Conservation (phyloP, 352 stramenopile species). For the Phytopythium aichiense region DNA sequence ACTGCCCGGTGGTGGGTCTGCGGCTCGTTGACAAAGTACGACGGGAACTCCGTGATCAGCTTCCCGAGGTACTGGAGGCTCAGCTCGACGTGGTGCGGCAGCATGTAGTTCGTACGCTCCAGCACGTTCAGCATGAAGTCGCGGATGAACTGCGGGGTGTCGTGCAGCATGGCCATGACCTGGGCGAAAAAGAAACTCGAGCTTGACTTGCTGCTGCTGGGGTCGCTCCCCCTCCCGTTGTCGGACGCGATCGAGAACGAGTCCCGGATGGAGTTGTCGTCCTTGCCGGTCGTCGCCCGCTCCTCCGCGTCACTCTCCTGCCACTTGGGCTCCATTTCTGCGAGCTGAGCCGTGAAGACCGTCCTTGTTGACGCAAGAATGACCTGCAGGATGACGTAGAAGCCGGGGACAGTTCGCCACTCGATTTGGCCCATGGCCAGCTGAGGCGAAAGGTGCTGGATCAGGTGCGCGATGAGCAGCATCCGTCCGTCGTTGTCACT, state of each 20-base stretch:
- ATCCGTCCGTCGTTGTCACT: slow-evolving; percentile 30
- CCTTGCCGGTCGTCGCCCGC: slow-evolving; percentile 25
- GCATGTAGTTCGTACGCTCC: slow-evolving; percentile 58
- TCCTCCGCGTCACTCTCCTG: slow-evolving; percentile 28
- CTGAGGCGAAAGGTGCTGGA: slow-evolving; percentile 43
- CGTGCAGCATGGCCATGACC: slow-evolving; percentile 47
- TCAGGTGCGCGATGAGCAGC: slow-evolving; percentile 49
- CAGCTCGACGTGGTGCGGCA: slow-evolving; percentile 65
- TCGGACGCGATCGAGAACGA: slow-evolving; percentile 34
- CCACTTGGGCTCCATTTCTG: slow-evolving; percentile 31
- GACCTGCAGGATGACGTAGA: slow-evolving; percentile 34
- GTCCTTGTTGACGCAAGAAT: slow-evolving; percentile 35
- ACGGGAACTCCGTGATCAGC: slow-evolving; percentile 48
- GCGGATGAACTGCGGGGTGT: slow-evolving; percentile 43
- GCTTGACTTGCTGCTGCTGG: slow-evolving; percentile 16
- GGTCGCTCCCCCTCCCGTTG: slow-evolving; percentile 18
- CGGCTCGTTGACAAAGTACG: slow-evolving; percentile 50
- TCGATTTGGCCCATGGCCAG: slow-evolving; percentile 43
- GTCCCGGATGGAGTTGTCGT: slow-evolving; percentile 23
- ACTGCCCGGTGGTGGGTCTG: slow-evolving; percentile 8
- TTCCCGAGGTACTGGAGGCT: slow-evolving; percentile 65
- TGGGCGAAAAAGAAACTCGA: slow-evolving; percentile 49
- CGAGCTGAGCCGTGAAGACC: slow-evolving; percentile 39
- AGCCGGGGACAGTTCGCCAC: slow-evolving; percentile 62
- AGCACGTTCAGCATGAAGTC: slow-evolving; percentile 60